Conservation (phyloP, 2,329 filamentous ascomycete species). For the Alternaria dauci region DNA sequence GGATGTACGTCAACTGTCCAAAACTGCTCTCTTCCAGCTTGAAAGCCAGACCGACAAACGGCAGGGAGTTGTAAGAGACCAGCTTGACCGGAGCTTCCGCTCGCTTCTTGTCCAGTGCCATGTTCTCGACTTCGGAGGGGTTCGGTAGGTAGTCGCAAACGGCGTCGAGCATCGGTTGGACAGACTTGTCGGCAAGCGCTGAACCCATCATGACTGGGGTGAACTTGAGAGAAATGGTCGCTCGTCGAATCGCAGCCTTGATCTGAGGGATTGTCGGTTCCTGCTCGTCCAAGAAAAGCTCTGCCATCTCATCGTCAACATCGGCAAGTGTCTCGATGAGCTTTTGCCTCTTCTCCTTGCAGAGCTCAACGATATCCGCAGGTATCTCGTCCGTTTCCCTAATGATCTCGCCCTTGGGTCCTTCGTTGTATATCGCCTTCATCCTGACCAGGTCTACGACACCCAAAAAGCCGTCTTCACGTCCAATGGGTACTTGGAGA, state of each 20-base stretch:
- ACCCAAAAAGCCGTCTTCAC: conserved; percentile 89
- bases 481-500: conserved; percentile 91
- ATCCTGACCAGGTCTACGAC: conserved; percentile 92
- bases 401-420: conserved; percentile 77
- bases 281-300: conserved; percentile 88
- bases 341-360: conserved; percentile 80
- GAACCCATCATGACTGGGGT: conserved; percentile 96
- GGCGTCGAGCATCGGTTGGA: conserved; percentile 96
- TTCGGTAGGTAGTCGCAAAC: conserved; percentile 97
- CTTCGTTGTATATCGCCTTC: conserved; percentile 93
- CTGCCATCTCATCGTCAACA: conserved; percentile 96
- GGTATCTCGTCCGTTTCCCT: conserved; percentile 82
- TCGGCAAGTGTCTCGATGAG: conserved; percentile 96
- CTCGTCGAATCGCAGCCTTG: conserved; percentile 87
- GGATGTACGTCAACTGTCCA: conserved; percentile 96
- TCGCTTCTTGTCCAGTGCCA: conserved; percentile 83
- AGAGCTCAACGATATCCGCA: conserved; percentile 76
- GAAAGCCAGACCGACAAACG: conserved; percentile 95
- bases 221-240: conserved; percentile 90
- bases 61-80: conserved; percentile 89
- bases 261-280: conserved; percentile 83
- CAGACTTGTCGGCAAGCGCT: conserved; percentile 89
- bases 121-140: conserved; percentile 86
- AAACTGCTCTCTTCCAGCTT: conserved; percentile 99
- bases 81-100: conserved; percentile 83